Evolutionary conservation across 345 rosid species (phyloP).

Genomic region (Laguncularia racemosa): DNA sequence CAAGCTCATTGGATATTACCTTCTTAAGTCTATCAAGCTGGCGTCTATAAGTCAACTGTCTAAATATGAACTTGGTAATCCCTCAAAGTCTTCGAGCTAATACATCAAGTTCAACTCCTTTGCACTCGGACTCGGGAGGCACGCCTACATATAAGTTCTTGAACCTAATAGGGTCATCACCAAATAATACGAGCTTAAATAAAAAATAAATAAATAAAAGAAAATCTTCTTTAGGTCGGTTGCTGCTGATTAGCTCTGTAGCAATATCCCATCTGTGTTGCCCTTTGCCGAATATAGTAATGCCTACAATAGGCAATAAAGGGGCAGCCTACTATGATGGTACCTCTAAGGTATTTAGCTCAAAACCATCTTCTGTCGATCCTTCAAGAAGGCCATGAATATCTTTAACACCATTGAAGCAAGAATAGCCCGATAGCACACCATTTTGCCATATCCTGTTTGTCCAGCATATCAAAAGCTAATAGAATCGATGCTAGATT

Average conservation of each 20-base stretch:
- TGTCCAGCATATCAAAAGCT: no score
- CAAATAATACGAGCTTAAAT: constrained; percentile 29
- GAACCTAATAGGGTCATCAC: constrained; percentile 20
- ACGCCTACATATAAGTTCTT: constrained; percentile 15
- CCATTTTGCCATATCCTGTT: no score
- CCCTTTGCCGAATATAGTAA: constrained; percentile 57
- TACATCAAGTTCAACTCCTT: constrained; percentile 35
- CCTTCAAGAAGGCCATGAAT: no score
- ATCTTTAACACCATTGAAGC: no score
- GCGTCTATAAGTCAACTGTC: constrained; percentile 75
- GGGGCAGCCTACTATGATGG: constrained; percentile 70
- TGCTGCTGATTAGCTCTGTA: constrained; percentile 66
- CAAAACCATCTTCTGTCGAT: no score
- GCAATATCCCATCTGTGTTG: constrained; percentile 35
- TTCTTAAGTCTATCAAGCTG: constrained; percentile 47
- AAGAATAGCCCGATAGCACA: no score
- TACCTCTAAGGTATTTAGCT: no score
- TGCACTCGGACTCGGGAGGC: constrained; percentile 29
- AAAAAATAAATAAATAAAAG: constrained; percentile 47
- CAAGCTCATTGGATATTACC: constrained; percentile 50
- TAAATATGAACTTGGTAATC: constrained; percentile 65
- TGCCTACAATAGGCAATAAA: constrained; percentile 48
- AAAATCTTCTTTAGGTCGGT: constrained; percentile 69
- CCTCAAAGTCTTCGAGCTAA: constrained; percentile 69
- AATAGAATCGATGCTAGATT: no score